phyloP scores from a whole-genome alignment of 73 alveolate genomes.

The Paramecium sonneborni region DNA sequence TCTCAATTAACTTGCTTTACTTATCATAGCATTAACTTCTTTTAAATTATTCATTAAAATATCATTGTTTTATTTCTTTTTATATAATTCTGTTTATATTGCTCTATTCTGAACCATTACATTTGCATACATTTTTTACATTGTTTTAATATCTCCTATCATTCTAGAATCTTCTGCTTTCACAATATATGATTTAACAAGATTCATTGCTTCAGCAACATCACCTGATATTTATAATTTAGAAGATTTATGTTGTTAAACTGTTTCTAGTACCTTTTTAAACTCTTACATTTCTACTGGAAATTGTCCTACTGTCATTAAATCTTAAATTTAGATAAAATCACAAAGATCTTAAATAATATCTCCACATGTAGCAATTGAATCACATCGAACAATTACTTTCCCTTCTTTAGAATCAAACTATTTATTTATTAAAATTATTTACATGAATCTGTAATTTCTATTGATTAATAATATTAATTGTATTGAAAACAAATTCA shows the following conservation, averaged over 20 bases:
- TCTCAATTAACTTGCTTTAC: conserved; percentile 59
- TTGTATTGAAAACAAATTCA: conserved; percentile 1
- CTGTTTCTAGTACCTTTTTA: conserved; percentile 50
- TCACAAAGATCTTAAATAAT: conserved; percentile 59
- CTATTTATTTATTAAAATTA: not conserved
- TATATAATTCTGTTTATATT: conserved; percentile 24
- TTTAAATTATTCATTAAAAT: conserved; percentile 50
- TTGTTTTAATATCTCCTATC: conserved; percentile 54
- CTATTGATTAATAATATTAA: conserved; percentile 16
- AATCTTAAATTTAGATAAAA: conserved; percentile 37
- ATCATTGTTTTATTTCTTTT: conserved; percentile 49
- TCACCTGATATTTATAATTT: conserved; percentile 61
- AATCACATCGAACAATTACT: conserved; percentile 53
- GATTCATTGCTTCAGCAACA: conserved; percentile 63
- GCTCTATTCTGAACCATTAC: conserved; percentile 59
- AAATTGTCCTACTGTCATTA: conserved; percentile 43
- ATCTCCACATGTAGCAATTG: conserved; percentile 56
- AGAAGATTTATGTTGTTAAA: conserved; percentile 46
- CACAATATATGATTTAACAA: conserved; percentile 57
- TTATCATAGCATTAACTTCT: conserved; percentile 60
- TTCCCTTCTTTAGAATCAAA: conserved; percentile 32
- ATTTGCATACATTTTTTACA: conserved; percentile 62
- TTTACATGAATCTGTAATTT: conserved; percentile 33
- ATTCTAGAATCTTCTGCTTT: conserved; percentile 70
- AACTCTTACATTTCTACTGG: conserved; percentile 64